Percentiles rank a stretch among this genome's conserved stretches.
These are phyloP conservation scores for Dictyostelium capitatum DNA, from an alignment of 78 protist species.

Conservation along the genomic window DNA sequence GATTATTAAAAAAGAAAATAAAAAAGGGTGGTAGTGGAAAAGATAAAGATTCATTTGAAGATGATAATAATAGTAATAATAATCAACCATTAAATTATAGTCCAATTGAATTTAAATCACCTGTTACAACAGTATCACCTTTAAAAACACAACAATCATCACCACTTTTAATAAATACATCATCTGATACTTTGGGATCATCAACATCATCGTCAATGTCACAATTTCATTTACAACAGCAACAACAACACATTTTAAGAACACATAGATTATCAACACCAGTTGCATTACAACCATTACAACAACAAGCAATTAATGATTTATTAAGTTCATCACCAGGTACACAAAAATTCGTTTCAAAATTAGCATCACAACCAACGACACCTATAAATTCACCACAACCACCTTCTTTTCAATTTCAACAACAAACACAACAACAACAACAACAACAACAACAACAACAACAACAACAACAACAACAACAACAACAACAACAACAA, in stretches of 20 bases:
- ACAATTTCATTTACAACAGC: not conserved
- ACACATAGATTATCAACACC: constrained; percentile 1
- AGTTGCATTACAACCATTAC: not conserved
- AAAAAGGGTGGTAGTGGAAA: not conserved
- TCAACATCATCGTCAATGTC: no score
- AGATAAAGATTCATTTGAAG: not conserved
- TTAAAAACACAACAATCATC: not conserved
- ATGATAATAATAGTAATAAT: not conserved
- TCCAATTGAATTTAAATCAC: not conserved
- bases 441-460: not conserved
- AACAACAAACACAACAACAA: not conserved
- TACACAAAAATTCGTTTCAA: not conserved
- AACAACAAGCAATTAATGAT: not conserved
- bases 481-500: not conserved
- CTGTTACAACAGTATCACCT: not conserved
- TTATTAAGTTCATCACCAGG: not conserved
- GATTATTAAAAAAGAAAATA: not conserved
- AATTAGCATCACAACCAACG: not conserved
- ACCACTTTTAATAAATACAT: not conserved
- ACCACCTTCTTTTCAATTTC: not conserved
- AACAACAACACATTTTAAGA: not conserved
- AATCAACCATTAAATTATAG: not conserved
- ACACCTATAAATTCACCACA: constrained; percentile 11
- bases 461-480: not conserved
- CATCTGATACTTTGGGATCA: not conserved